Evolutionary conservation across 495 filamentous ascomycete genomes (phyloP), one percentile per base, ranked within the genome.

Genomic region (Cairneyella variabilis): DNA sequence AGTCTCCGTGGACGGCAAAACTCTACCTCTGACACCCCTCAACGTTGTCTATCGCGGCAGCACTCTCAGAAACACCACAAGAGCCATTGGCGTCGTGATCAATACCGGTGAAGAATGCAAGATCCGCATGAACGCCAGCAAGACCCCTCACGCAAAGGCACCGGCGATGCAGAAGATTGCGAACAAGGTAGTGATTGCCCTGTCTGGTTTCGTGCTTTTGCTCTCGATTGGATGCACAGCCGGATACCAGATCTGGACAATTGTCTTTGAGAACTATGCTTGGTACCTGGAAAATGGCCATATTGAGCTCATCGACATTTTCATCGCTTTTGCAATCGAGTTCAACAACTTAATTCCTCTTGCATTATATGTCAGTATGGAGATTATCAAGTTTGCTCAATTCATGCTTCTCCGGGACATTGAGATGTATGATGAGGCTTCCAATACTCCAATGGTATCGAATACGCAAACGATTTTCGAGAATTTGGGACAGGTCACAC

Each of bases 61-160:
- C 57, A 83, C 88, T 4, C 66, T 97, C 47, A 79, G 92, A 36
- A 97, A 97, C 60, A 96, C 92, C 0, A 73, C 77, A 18, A 69
- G 78, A 43, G 83, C 84, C 12, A 67, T 89, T 34, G 91, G 90
- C 0, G 75, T 97, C 63, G 89, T 96, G 38, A 84, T 96, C 51
- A 96, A 96, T 69, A 92, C 86, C 12, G 92, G 92, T 34, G 92
- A 97, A 69, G 92, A 97, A 71, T 97, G 90, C 75, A 96, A 96
- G 69, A 97, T 97, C 57, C 86, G 92, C 28, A 96, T 96, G 91
- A 97, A 97, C 60, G 89, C 91, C 25, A 93, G 91, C 67, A 91
- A 95, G 65, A 90, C 93, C 54, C 89, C 86, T 23, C 82, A 84
- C 27, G 89, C 92, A 59, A 97, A 97, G 66, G 86, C 86, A 10